phyloP scores from a whole-genome alignment of 306 rosid genomes.

The Pachyrhizus erosus region DNA sequence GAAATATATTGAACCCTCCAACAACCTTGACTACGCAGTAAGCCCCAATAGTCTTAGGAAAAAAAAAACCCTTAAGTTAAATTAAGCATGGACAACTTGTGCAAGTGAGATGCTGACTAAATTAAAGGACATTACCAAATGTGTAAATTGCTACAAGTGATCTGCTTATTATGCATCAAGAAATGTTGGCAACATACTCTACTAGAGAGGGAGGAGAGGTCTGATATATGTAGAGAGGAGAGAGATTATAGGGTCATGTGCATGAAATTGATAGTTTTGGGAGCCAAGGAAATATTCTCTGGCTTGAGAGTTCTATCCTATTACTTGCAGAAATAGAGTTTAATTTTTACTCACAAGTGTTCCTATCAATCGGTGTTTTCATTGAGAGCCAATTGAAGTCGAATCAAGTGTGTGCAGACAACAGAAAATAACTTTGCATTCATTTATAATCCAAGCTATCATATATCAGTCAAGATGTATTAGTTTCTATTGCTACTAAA shows the following conservation, averaged over 20 bases:
- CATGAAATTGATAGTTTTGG: neutral
- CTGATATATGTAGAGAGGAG: neutral
- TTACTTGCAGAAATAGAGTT: neutral
- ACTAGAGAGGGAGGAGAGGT: neutral
- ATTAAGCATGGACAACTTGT: neutral
- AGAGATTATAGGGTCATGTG: neutral
- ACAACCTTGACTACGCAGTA: neutral
- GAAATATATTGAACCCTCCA: constrained; percentile 11
- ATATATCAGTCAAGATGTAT: constrained; percentile 33
- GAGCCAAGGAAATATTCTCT: neutral
- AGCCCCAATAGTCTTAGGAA: neutral
- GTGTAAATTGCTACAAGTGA: neutral
- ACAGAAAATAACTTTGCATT: constrained; percentile 39
- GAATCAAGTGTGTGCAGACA: neutral
- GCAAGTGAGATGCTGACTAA: neutral
- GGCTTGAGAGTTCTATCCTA: neutral
- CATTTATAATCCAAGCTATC: constrained; percentile 29
- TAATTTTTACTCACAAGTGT: neutral
- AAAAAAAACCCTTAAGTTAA: neutral
- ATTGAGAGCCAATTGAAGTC: neutral
- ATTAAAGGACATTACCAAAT: neutral
- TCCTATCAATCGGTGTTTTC: neutral
- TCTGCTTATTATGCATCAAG: neutral
- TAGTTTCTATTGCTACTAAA: constrained; percentile 20
- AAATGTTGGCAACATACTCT: neutral